A percentile compares a stretch with the other conserved stretches of the same genome.
Conservation (phyloP, 352 stramenopile species). For the Pythium plurisporium region DNA sequence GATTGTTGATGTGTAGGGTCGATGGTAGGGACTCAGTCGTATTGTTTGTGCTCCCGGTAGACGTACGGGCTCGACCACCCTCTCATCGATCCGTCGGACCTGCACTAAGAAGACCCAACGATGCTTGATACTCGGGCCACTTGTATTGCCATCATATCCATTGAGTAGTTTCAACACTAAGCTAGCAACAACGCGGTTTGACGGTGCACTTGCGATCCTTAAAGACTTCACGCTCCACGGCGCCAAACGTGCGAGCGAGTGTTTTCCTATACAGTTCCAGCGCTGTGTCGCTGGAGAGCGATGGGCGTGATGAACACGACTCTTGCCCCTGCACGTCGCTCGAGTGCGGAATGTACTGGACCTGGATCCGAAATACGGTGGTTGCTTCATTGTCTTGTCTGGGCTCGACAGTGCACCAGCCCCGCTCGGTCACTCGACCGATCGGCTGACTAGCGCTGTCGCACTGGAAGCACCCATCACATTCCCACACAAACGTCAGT, state of each 20-base stretch:
- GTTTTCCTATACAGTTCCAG: conserved; percentile 9
- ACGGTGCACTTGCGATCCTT: neutral
- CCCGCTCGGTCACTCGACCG: conserved; percentile 12
- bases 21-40: neutral
- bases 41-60: neutral
- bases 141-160: too few relatives aligned
- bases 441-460: conserved; percentile 6
- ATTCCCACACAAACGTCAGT: conserved; percentile 20
- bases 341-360: conserved; percentile 11
- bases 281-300: conserved; percentile 8
- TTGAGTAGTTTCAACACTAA: too few relatives aligned
- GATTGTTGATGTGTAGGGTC: neutral
- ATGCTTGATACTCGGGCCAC: too few relatives aligned
- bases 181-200: neutral
- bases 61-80: conserved; percentile 16
- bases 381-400: neutral
- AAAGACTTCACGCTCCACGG: conserved; percentile 6
- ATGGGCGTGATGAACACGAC: neutral
- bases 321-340: neutral
- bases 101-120: conserved; percentile 1
- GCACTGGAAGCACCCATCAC: conserved; percentile 19
- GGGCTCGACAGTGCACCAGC: conserved; percentile 17
- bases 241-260: conserved; percentile 14
- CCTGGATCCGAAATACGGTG: conserved; percentile 13
- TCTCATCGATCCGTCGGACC: conserved; percentile 14